Evolutionary conservation across 129 eudicot genomes (phyloP).

Genomic region (Centrapalus pauciflorus): DNA sequence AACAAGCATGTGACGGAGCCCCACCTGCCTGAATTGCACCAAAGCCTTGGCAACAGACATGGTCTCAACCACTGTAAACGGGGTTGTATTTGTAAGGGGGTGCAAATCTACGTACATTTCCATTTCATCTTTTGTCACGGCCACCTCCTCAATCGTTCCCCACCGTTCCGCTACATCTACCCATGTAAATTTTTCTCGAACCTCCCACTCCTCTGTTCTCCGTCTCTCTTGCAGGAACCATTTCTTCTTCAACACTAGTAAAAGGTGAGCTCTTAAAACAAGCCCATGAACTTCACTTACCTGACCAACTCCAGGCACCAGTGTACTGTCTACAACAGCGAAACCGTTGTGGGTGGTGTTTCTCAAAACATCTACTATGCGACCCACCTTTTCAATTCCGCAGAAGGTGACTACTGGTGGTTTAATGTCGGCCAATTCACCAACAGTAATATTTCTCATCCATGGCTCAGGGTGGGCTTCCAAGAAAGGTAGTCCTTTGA

Average conservation of each 20-base stretch:
- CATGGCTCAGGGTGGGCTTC: slow-evolving; percentile 93
- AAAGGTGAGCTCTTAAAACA: slow-evolving; percentile 76
- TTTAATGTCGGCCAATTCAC: slow-evolving; percentile 84
- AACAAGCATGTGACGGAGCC: slow-evolving; percentile 91
- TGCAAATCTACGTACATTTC: slow-evolving; percentile 93
- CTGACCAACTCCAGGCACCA: slow-evolving; percentile 29
- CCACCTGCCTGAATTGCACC: slow-evolving; percentile 92
- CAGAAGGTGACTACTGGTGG: slow-evolving; percentile 58
- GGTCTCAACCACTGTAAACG: slow-evolving; percentile 83
- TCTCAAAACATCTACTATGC: slow-evolving; percentile 79
- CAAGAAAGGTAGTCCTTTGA: slow-evolving; percentile 92
- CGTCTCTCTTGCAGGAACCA: slow-evolving; percentile 74
- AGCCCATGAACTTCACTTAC: slow-evolving; percentile 70
- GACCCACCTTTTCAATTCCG: slow-evolving; percentile 80
- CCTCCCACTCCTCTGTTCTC: slow-evolving; percentile 86
- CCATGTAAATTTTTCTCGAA: slow-evolving; percentile 69
- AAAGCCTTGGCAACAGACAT: slow-evolving; percentile 93
- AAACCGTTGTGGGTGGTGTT: slow-evolving; percentile 91
- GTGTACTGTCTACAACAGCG: slow-evolving; percentile 64
- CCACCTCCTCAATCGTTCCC: slow-evolving; percentile 65
- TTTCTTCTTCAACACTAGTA: slow-evolving; percentile 72
- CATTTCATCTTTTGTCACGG: slow-evolving; percentile 70
- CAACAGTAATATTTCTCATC: slow-evolving; percentile 87
- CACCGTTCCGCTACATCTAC: slow-evolving; percentile 81
- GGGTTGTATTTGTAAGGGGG: slow-evolving; percentile 87